These are phyloP conservation scores for Mucor plumbeus DNA, from an alignment of 371 early-diverging fungal genomes.

Conservation along the genomic window DNA sequence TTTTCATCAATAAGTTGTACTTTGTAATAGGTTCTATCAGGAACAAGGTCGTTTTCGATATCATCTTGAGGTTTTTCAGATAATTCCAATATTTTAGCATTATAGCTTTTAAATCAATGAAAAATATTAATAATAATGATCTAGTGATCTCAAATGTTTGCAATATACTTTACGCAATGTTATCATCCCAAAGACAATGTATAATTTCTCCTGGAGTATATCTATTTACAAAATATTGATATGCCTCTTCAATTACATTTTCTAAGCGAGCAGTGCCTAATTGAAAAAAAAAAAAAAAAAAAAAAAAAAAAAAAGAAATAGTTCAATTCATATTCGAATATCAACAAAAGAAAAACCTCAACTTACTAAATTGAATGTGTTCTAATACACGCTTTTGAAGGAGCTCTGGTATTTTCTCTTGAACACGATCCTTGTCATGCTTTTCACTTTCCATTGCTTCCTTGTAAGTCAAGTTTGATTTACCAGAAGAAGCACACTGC, in stretches of 20 bases:
- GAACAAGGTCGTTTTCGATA: not conserved
- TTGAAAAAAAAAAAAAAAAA: too few species aligned
- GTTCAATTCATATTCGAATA: not conserved
- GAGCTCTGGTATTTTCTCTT: constrained; percentile 68
- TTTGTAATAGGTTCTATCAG: constrained; percentile 21
- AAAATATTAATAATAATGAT: not conserved
- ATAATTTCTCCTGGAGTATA: constrained; percentile 55
- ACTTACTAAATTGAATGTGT: constrained; percentile 74
- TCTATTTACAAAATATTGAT: constrained; percentile 48
- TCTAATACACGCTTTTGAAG: constrained; percentile 69
- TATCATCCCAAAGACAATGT: constrained; percentile 57
- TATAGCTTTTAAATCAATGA: constrained; percentile 30
- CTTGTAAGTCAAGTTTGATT: constrained; percentile 74
- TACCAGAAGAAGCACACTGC: constrained; percentile 82
- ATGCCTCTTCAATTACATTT: constrained; percentile 58
- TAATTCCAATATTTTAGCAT: constrained; percentile 39
- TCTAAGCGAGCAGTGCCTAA: constrained; percentile 61
- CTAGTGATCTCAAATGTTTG: not conserved
- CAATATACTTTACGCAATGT: constrained; percentile 36
- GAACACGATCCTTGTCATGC: constrained; percentile 57
- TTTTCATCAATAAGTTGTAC: constrained; percentile 47
- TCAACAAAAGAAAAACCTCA: too few species aligned
- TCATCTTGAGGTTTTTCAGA: constrained; percentile 19
- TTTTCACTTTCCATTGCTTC: constrained; percentile 82
- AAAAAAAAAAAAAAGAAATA: too few species aligned